These are phyloP conservation scores for Tephrocybe sp. DNA, from an alignment of 768 basidiomycete genomes.

Conservation along the genomic window DNA sequence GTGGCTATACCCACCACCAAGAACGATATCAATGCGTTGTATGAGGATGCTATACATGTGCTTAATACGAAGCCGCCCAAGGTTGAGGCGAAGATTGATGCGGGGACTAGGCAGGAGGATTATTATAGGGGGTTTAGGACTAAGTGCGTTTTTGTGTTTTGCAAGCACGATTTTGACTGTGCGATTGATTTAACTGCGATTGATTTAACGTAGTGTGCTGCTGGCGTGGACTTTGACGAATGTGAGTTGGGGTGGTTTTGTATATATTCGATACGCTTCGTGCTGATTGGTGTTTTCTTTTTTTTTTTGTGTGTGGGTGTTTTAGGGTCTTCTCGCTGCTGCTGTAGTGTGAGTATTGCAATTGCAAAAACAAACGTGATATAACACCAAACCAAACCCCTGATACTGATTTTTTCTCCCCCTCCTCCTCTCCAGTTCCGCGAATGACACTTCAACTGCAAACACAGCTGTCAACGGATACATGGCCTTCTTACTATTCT, in stretches of 20 bases:
- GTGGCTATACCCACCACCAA: constrained; percentile 83
- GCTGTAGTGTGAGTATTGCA: constrained; percentile 57
- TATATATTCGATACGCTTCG: too few species aligned
- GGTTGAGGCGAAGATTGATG: constrained; percentile 59
- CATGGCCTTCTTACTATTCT: constrained; percentile 84
- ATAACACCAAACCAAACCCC: background rate
- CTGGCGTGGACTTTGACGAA: constrained; percentile 88
- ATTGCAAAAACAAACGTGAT: background rate
- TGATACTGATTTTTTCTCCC: too few species aligned
- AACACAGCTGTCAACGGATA: constrained; percentile 70
- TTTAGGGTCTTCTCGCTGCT: constrained; percentile 66
- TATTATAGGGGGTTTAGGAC: constrained; percentile 89
- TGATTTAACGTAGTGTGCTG: constrained; percentile 33
- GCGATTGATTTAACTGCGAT: background rate
- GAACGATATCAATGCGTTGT: constrained; percentile 85
- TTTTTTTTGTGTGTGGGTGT: background rate
- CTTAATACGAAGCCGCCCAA: constrained; percentile 77
- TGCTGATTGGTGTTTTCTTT: too few species aligned
- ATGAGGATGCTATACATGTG: constrained; percentile 88
- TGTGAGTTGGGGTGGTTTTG: constrained; percentile 46
- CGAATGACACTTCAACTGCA: constrained; percentile 47
- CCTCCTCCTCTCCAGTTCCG: too few species aligned
- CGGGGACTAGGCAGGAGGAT: constrained; percentile 70
- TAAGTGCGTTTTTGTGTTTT: too few species aligned
- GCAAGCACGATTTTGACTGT: too few species aligned